Evolutionary conservation across 345 rosid species (phyloP), one percentile per base, ranked within the genome.

Genomic region (Streptanthus diversifolius): DNA sequence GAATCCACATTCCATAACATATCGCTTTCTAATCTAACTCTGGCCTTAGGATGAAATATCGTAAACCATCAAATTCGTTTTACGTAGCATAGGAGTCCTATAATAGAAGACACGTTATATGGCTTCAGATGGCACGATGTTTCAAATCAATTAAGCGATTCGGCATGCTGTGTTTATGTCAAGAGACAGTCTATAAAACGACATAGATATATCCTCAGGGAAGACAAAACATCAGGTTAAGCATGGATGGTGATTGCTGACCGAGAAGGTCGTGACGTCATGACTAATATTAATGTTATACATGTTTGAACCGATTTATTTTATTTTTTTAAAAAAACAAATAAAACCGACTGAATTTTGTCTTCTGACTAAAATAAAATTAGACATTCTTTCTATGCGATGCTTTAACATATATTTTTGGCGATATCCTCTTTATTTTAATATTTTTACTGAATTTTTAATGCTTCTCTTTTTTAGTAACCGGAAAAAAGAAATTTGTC

Each of bases 11-110:
- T 52, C 54, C 33, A 30, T 24, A 11, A 32, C 37, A 47, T 29
- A 48, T 66, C 14, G 25, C 40, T 45, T 64, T 66, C 52, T 56
- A 10, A 37, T 25, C 41, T n/a, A n/a, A n/a, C n/a, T n/a, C n/a
- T n/a, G n/a, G n/a, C n/a, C n/a, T n/a, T n/a, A n/a, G n/a, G n/a
- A n/a, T n/a, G n/a, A n/a, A n/a, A n/a, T n/a, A n/a, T 22, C 48
- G 56, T 55, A 35, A 66, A 44, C 72, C 66, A 74, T n/a, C n/a
- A n/a, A n/a, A n/a, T 47, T 37, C 44, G 37, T 74, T 74, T 58
- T 25, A 17, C 27, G 41, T 47, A 35, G 24, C 43, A 53, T 53
- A 7, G 11, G 19, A 73, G 36, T 24, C 25, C 25, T 24, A 24
- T 24, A n/a, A n/a, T n/a, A n/a, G n/a, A n/a, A n/a, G 12, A 48